Evolutionary conservation across 805 yeast species (phyloP), one percentile per base, ranked within the genome.

Genomic region (Hanseniaspora valbyensis): DNA sequence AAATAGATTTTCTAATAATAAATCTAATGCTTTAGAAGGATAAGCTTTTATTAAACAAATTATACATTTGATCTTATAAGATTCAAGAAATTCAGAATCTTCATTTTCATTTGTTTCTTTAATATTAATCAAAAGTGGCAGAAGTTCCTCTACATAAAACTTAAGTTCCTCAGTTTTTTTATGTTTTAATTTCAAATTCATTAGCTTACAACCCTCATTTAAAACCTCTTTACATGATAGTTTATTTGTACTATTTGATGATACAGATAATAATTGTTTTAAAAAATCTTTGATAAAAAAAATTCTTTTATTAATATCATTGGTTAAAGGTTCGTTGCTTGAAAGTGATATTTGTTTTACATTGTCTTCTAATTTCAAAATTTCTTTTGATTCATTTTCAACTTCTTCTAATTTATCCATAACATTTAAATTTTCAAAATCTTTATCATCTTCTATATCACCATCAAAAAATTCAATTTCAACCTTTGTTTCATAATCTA

Each of bases 271-370:
- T 21, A 48, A 67, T 56, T 81, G 83, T 13, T 67, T 64, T 4
- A 86, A 58, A 19, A 89, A 66, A 54, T 87, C 95, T 55, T 83
- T 80, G 36, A 90, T 64, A 57, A 86, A 90, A 1, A 85, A 81
- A 14, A 81, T 80, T 22, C 77, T 78, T 46, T 69, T 71, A 10
- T 64, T 65, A 30, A 66, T 69, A 3, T 58, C 60, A 2, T 59
- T 59, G 4, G 56, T 59, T 4, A 63, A 67, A 2, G 58, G 64
- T 32, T 65, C 70, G 16, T 65, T 59, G 21, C 59, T 64, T 24
- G 54, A 59, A 12, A 48, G 19, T 8, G 19, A 9, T 2, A 33
- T 3, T 13, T 25, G 22, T 14, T 21, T 22, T 14, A 16, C 26
- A 2, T 14, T 13, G 1, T 8, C 12, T 3, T 34, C 29, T n/a